These are phyloP conservation scores for Moricandia arvensis DNA, from an alignment of 345 rosid species.

Conservation along the genomic window DNA sequence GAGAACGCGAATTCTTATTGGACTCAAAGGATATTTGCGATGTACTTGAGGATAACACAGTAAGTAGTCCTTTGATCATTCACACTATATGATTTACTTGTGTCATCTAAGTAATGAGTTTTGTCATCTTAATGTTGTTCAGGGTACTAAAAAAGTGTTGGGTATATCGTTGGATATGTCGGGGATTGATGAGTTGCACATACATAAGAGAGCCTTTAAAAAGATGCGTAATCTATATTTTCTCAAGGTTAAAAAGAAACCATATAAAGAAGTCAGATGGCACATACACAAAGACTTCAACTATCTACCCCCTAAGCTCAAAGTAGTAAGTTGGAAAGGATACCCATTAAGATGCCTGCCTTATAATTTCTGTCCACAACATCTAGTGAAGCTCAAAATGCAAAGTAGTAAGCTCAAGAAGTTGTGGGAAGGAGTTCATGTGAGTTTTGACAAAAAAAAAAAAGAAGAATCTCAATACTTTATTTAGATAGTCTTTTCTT, in stretches of 20 bases:
- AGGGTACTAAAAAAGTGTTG: background rate
- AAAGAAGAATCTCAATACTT: background rate
- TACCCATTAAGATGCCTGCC: background rate
- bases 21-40: background rate
- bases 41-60: background rate
- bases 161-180: background rate
- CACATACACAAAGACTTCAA: background rate
- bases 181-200: conserved; percentile 1
- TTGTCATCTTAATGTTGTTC: background rate
- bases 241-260: background rate
- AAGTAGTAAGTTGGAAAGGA: background rate
- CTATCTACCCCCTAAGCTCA: background rate
- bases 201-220: background rate
- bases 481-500: background rate
- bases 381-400: background rate
- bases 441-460: background rate
- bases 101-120: background rate
- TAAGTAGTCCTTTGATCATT: background rate
- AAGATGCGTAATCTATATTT: background rate
- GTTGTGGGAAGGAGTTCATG: conserved; percentile 2
- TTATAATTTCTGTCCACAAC: background rate
- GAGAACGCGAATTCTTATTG: background rate
- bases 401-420: background rate
- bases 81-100: background rate
- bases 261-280: background rate